phyloP scores from a whole-genome alignment of 306 rosid genomes.

The Dryas alaskensis region DNA sequence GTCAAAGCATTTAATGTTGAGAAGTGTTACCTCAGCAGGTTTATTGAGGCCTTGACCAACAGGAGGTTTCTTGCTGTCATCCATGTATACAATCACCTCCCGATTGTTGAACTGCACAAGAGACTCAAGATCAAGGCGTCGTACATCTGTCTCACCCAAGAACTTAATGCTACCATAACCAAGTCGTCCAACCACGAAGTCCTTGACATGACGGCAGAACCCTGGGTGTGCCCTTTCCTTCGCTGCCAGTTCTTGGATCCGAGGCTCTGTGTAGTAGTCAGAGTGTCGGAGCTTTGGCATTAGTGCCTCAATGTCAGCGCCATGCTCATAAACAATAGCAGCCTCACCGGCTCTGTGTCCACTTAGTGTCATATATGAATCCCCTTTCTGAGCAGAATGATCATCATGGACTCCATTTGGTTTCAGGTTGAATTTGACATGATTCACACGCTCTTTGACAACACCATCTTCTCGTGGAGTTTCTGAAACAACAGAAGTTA shows the following conservation, averaged over 20 bases:
- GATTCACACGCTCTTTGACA: slow-evolving; percentile 47
- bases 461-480: slow-evolving; percentile 47
- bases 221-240: slow-evolving; percentile 97
- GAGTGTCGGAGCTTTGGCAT: slow-evolving; percentile 92
- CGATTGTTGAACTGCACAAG: slow-evolving; percentile 85
- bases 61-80: slow-evolving; percentile 88
- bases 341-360: slow-evolving; percentile 99
- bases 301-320: slow-evolving; percentile 91
- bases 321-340: slow-evolving; percentile 94
- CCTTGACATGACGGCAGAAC: slow-evolving; percentile 77
- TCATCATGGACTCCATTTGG: slow-evolving; percentile 63
- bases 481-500: slow-evolving; percentile 36
- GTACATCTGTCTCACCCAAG: slow-evolving; percentile 85
- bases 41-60: slow-evolving; percentile 97
- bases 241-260: slow-evolving; percentile 89
- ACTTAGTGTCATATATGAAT: slow-evolving; percentile 65
- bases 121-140: slow-evolving; percentile 87
- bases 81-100: slow-evolving; percentile 91
- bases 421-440: slow-evolving; percentile 39
- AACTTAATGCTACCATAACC: slow-evolving; percentile 90
- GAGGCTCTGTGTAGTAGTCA: slow-evolving; percentile 89
- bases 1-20: slow-evolving; percentile 82
- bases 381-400: slow-evolving; percentile 54
- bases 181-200: slow-evolving; percentile 86
- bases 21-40: slow-evolving; percentile 94